Base-by-base conservation (phyloP, 2,329 filamentous ascomycete genomes). In the Ilyonectria destructans region DNA sequence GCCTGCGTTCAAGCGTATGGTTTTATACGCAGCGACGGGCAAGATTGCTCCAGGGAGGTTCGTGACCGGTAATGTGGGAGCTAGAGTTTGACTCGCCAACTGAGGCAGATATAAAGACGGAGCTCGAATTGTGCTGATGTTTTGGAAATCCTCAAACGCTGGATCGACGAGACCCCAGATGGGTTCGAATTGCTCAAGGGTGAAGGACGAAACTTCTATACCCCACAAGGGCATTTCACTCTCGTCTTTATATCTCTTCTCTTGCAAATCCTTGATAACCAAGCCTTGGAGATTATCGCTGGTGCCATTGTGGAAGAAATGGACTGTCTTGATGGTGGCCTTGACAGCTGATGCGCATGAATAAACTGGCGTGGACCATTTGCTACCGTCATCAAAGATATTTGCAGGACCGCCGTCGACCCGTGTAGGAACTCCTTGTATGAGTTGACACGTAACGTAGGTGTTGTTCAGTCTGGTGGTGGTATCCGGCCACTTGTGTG, bases 241-340 rank as follows among this genome's bases (percentile, higher is more conserved):
- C 3, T 80, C 69, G 29, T 72, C 69, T 1, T 70, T 12, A 57
- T 85, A 85, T 3, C 57, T 58, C 68, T 85, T 85, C 2, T 80
- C 74, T 15, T 62, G 58, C 9, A 86, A 72, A 10, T 74, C 71
- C 2, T 70, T 70, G 2, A 86, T 76, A 2, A 69, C 69, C 0
- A 87, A 72, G 2, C 75, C 75, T 10, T 74, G 70, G 0, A 86
- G 67, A 7, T 73, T 77, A 13, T 77, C 70, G 5, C 35, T 63
- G 0, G 82, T 84, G 3, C 80, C 81, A 67, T 86, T 86, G 69
- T 77, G 80, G 2, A 73, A 68, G 67, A 87, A 86, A 0, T 75
- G 74, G 7, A 85, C 83, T 0, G 80, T 83, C 69, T 86, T 86
- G 63, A 87, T 78, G 1, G 78, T 80, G 3, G 85, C 84, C 56